Base-by-base conservation (phyloP, 116 monocot genomes). In the Iris pallida region DNA sequence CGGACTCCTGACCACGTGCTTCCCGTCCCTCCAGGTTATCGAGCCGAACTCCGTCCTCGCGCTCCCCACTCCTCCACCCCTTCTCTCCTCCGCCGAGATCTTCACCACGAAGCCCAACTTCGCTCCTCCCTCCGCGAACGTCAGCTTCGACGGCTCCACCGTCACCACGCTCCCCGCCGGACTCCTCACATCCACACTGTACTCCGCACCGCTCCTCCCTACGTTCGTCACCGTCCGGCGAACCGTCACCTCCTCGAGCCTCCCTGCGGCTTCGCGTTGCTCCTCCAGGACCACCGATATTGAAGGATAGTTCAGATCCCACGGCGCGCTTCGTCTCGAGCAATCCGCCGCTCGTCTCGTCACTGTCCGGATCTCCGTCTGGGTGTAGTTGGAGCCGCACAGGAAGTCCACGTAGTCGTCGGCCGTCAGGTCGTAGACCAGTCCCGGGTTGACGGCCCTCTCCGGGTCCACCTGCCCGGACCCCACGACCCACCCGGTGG, bases 151-250 rank as follows among this genome's bases (percentile, higher is more conserved):
- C 13, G 82, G 82, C 14, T 46, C 7, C 15, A 82, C 73, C 8
- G 3, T 30, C 49, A 82, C 55, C 18, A 5, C 17, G 4, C 65
- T 60, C 8, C 60, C 70, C 5, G 5, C n/a, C 5, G 78, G 78
- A 14, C 40, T 57, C 8, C 17, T 18, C 0, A 82, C 55, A 16
- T 60, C 46, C n/a, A 59, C 69, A 0, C 30, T 60, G 72, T 82
- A 82, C 6, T 11, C 20, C 10, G 73, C 48, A 6, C 5, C 43
- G 0, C 58, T 64, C 18, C 42, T 45, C 5, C 83, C 83, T 3
- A 75, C 83, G 45, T 83, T 78, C 8, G 71, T 83, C 20, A 75
- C 66, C 47, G 61, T 62, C 7, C 83, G 58, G 5, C 6, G 11
- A 14, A 69, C 72, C 2, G 15, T 13, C 46, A 49, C 64, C 15